Evolutionary conservation across 352 stramenopile genomes (phyloP), one percentile per base, ranked within the genome.

Genomic region (Globisporangium irregulare): DNA sequence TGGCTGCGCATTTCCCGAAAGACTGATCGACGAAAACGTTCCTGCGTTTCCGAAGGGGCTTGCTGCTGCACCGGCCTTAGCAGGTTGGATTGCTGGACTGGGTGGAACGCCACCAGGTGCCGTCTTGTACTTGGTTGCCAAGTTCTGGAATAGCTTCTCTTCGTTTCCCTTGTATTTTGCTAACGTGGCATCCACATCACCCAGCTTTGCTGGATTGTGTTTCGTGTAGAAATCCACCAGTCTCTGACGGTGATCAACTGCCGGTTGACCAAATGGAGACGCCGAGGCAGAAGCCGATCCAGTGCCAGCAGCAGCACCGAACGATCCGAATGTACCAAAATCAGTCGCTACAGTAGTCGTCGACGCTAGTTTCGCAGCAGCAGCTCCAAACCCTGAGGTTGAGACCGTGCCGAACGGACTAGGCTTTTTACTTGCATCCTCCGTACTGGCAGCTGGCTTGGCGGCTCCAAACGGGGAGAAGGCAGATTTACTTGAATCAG

Each of bases 161-260:
- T 94, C 84, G 32, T 90, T 87, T 29, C 87, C 87, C 59, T 92
- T 92, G 74, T 97, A 98, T 75, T 97, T 97, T 46, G 80, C 69
- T 10, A 98, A 79, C 36, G 89, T 97, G 27, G 82, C 64, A 67
- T 98, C 94, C 22, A 98, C 87, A 27, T 89, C 89, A 27, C 73
- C 72, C 18, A 98, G 70, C 72, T 97, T 98, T 20, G 73, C 78
- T 6, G 91, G 91, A 70, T 98, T 98, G 74, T 97, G 77, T 63
- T 97, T 88, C 50, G 91, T 74, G 76, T 98, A 98, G 69, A 98
- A 98, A 27, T 87, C 87, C 46, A 94, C 77, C 25, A 98, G 57
- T 51, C 78, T 78, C 55, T 92, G 78, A 25, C 76, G 81, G 59
- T 91, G 86, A 63, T 89, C 76, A 4, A 83, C 72, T 1, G 79